phyloP scores from a whole-genome alignment of 2,329 filamentous ascomycete species.

The Pyricularia grisea region DNA sequence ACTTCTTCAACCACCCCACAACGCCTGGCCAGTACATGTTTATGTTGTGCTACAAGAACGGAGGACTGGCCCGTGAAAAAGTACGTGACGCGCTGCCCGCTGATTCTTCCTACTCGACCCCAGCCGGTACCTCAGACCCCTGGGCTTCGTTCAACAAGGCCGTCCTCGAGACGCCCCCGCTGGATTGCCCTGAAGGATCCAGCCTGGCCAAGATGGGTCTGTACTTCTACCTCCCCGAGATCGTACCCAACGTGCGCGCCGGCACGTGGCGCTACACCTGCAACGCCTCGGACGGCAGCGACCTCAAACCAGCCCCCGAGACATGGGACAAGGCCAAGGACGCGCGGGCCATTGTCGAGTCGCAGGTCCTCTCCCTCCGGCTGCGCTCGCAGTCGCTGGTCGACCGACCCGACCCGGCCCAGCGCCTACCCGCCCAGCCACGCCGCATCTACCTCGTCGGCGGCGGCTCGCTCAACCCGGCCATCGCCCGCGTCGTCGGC shows the following conservation, averaged over 20 bases:
- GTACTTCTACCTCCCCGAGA: constrained; percentile 94
- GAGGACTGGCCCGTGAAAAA: constrained; percentile 82
- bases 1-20: constrained; percentile 97
- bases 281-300: constrained; percentile 40
- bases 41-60: constrained; percentile 99
- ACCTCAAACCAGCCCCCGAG: constrained; percentile 25
- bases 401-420: constrained; percentile 31
- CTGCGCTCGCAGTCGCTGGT: constrained; percentile 76
- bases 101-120: constrained; percentile 9
- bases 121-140: constrained; percentile 34
- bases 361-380: constrained; percentile 85
- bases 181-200: constrained; percentile 46
- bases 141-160: constrained; percentile 78
- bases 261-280: constrained; percentile 80
- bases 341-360: constrained; percentile 81
- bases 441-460: constrained; percentile 89
- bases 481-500: constrained; percentile 76
- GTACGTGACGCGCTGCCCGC: constrained; percentile 71
- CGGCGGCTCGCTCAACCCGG: constrained; percentile 80
- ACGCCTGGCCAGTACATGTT: constrained; percentile 94
- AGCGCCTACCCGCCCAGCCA: constrained; percentile 66
- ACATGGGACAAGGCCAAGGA: constrained; percentile 54
- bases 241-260: constrained; percentile 80
- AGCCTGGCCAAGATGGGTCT: constrained; percentile 71
- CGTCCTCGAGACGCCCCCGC: constrained; percentile 57